Evolutionary conservation across 164 flowering plant genomes (phyloP), one percentile per base, ranked within the genome.

Genomic region (Macadamia integrifolia): DNA sequence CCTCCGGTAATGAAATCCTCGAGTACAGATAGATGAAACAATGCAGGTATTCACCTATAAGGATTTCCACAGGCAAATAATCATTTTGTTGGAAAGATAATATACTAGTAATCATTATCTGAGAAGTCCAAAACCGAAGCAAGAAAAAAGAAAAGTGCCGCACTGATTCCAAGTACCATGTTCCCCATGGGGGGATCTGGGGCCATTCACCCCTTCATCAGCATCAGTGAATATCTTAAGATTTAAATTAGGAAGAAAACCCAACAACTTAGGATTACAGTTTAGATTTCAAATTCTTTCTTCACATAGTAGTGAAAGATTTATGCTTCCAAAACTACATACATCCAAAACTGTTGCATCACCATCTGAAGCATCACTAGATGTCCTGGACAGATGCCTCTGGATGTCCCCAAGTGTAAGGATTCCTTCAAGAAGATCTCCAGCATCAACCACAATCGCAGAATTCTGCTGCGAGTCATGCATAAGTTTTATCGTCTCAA

Each of bases 361-460:
- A 50, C 74, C 72, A 71, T 59, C 74, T 12, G 85, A n/a, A 72
- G 75, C 61, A 71, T 80, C 84, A 58, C 58, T 75, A 60, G 84
- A 72, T 40, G 68, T 80, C 69, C 74, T 88, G 68, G 82, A 75
- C 30, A 80, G 67, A 62, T 46, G 78, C 30, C 97, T 85, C 72
- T 78, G 82, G 53, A 90, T 79, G 74, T 94, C 99, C 58, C 98
- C 96, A 69, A 74, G 70, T 29, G 99, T 92, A 46, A 90, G 74
- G 70, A 92, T 89, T 66, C 99, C 99, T 66, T 89, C 97, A 44
- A 94, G 83, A 71, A 81, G 87, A 74, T 77, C 92, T 56, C 89
- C 97, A 64, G 76, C 74, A 69, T 86, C 87, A 79, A 94, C 90
- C 62, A 94, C 88, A 60, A 94, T 80, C 23, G 74, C 83, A 80